Conservation (phyloP, 768 basidiomycete genomes). For the Lactifluus volemus region DNA sequence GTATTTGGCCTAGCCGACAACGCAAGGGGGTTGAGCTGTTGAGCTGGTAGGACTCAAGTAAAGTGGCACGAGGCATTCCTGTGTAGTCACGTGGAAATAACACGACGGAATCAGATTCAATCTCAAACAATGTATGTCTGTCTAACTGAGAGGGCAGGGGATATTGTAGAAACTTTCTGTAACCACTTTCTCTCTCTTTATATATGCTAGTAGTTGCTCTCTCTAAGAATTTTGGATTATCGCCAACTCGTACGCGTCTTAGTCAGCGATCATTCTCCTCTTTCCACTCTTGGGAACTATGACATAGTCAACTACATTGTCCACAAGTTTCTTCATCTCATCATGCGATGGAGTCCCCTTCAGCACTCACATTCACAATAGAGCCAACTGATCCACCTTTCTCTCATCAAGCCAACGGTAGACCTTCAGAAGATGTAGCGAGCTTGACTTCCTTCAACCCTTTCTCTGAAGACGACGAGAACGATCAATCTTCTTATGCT, state of each 20-base stretch:
- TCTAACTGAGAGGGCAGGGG: neutral
- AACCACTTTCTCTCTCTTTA: too few species aligned
- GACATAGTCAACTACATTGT: neutral
- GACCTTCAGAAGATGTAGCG: conserved; percentile 49
- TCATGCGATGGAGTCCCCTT: conserved; percentile 12
- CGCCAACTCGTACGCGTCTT: neutral
- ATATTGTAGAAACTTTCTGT: too few species aligned
- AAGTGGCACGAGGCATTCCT: too few species aligned
- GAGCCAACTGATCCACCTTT: conserved; percentile 36
- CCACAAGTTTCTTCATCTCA: neutral
- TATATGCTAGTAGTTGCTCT: too few species aligned
- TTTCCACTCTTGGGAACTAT: neutral
- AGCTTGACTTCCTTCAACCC: conserved; percentile 84
- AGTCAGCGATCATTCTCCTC: neutral
- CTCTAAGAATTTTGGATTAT: neutral
- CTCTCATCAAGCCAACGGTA: conserved; percentile 56
- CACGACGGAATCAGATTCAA: neutral
- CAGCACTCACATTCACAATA: conserved; percentile 20
- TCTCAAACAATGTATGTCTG: neutral
- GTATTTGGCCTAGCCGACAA: neutral
- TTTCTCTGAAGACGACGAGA: conserved; percentile 88
- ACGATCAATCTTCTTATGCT: conserved; percentile 80
- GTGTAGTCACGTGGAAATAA: neutral
- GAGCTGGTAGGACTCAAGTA: too few species aligned
- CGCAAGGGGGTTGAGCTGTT: neutral